Conservation (phyloP, 2,329 filamentous ascomycete species). For the Mycosphaerella arachidis region DNA sequence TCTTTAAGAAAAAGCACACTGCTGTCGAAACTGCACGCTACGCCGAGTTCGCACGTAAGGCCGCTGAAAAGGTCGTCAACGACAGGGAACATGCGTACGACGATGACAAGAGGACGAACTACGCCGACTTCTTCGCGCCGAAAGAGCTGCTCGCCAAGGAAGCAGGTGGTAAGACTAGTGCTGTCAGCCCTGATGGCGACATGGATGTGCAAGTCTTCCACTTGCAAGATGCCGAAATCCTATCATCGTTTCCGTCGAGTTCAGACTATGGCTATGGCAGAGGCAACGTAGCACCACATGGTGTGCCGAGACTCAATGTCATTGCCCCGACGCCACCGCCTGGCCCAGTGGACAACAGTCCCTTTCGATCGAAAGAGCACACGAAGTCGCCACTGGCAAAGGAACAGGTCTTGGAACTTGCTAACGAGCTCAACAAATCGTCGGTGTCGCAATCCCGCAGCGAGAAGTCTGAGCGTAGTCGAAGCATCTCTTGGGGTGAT, state of each 20-base stretch:
- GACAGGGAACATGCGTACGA: constrained; percentile 42
- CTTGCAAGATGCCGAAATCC: constrained; percentile 33
- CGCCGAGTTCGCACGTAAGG: constrained; percentile 28
- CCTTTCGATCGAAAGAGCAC: constrained; percentile 32
- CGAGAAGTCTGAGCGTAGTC: constrained; percentile 21
- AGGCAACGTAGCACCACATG: constrained; percentile 25
- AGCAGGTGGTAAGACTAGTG: constrained; percentile 34
- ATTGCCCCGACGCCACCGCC: constrained; percentile 56
- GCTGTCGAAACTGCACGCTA: constrained; percentile 20
- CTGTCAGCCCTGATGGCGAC: constrained; percentile 41
- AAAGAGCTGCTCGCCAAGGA: constrained; percentile 41
- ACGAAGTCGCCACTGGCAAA: constrained; percentile 33
- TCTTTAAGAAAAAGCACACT: constrained; percentile 39
- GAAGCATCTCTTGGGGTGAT: constrained; percentile 46
- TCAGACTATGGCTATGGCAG: constrained; percentile 13
- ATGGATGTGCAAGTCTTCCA: constrained; percentile 42
- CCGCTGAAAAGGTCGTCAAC: constrained; percentile 39
- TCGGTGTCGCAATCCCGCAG: constrained; percentile 3
- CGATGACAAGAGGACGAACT: constrained; percentile 13
- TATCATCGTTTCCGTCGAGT: constrained; percentile 11
- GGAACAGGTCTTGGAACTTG: constrained; percentile 13
- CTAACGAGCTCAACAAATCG: constrained; percentile 9
- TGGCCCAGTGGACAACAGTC: constrained; percentile 37
- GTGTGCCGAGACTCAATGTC: constrained; percentile 52
- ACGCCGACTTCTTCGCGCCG: constrained; percentile 47